phyloP scores from a whole-genome alignment of 169 alveolate genomes.

The Plasmodium vivax region DNA sequence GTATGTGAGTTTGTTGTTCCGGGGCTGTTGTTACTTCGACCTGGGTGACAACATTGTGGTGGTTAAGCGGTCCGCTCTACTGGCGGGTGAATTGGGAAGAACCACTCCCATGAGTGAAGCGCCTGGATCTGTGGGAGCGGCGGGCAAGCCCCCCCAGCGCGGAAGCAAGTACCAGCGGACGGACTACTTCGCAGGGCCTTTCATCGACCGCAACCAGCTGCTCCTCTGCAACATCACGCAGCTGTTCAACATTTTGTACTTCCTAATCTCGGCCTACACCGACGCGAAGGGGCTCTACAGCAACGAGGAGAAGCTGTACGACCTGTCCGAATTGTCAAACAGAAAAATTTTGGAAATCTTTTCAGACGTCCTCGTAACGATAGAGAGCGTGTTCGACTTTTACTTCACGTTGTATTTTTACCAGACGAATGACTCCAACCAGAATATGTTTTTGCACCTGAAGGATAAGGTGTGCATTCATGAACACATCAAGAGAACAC shows the following conservation, averaged over 20 bases:
- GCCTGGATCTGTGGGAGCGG: no score
- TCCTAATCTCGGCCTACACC: constrained; percentile 31
- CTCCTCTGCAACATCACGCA: constrained; percentile 39
- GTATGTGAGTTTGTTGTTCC: background rate
- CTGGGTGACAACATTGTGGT: constrained; percentile 23
- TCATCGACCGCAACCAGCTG: constrained; percentile 41
- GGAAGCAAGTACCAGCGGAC: constrained; percentile 5
- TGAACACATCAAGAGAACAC: constrained; percentile 62
- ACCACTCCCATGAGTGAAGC: background rate
- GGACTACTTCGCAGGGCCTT: constrained; percentile 26
- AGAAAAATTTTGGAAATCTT: constrained; percentile 61
- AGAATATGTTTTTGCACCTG: constrained; percentile 11
- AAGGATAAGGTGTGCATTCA: constrained; percentile 62
- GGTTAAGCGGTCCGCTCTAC: constrained; percentile 14
- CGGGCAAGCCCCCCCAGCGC: background rate
- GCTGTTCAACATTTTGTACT: constrained; percentile 52
- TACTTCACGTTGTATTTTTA: constrained; percentile 55
- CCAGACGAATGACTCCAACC: constrained; percentile 52
- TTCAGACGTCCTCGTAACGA: constrained; percentile 45
- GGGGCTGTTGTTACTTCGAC: constrained; percentile 2
- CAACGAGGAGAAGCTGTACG: constrained; percentile 65
- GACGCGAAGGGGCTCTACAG: constrained; percentile 53
- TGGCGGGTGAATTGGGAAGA: background rate
- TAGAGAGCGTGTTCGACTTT: constrained; percentile 60
- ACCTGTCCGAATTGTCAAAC: constrained; percentile 43